Evolutionary conservation across 345 rosid genomes (phyloP).

Genomic region (Lumnitzera racemosa): DNA sequence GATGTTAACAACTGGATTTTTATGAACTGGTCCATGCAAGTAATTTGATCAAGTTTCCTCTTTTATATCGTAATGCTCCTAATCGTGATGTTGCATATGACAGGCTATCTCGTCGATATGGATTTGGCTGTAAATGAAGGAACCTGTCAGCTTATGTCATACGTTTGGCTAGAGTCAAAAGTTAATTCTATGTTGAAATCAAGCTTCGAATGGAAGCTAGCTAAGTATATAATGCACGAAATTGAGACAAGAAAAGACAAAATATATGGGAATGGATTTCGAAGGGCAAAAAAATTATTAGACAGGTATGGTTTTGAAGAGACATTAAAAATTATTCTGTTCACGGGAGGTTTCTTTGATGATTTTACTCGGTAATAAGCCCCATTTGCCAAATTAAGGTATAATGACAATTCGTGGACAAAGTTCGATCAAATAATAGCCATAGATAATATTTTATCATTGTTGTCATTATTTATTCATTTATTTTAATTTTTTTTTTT

Average conservation of each 20-base stretch:
- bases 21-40: no score
- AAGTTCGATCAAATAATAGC: no score
- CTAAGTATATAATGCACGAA: neutral
- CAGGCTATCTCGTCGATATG: neutral
- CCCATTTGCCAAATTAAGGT: no score
- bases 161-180: conserved; percentile 12
- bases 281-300: neutral
- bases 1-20: no score
- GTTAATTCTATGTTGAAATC: conserved; percentile 1
- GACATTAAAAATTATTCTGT: conserved; percentile 6
- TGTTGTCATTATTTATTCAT: no score
- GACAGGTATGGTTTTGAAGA: conserved; percentile 7
- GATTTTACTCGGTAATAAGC: neutral
- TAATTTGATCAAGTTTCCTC: no score
- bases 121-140: conserved; percentile 7
- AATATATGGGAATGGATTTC: conserved; percentile 10
- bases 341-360: conserved; percentile 8
- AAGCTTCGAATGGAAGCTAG: conserved; percentile 2
- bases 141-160: conserved; percentile 9
- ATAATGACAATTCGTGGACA: no score
- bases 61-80: no score
- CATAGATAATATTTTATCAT: no score
- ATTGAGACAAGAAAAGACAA: neutral
- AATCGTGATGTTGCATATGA: neutral
- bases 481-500: no score